Base-by-base conservation (phyloP, 305 asterid genomes). In the Caryopteris hybrid region DNA sequence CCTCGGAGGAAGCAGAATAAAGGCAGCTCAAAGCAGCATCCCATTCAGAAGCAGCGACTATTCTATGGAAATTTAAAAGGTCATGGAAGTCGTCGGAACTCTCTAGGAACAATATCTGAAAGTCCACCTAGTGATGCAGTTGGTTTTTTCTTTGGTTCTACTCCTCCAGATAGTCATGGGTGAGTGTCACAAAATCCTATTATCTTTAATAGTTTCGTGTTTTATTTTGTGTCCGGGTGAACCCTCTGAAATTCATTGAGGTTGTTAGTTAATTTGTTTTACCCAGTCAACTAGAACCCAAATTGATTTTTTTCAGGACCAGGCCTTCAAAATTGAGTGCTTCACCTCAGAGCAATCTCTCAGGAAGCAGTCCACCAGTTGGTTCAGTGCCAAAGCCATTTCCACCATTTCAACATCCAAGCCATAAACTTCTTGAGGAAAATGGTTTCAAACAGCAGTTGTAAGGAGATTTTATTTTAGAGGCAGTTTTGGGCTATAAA, bases 61-160 rank as follows among this genome's bases (percentile, higher is more conserved):
- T 91, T 84, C 78, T 78, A 77, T 64, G 87, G 85, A 31, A 85
- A 79, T 78, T 61, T 77, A 27, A 80, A 69, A 72, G 82, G 79
- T 78, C 91, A 84, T 75, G 87, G 83, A 61, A 82, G 80, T 83
- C 75, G 70, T 73, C 70, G 78, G 69, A 90, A 69, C 72, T 54
- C 81, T 71, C 58, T 50, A n/a, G 86, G 88, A 68, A 66, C 74
- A 27, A 39, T 78, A 70, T 79, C 92, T 63, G 96, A 87, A 81
- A 88, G 96, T 75, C 95, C 96, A 21, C 88, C 96, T 46, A 78
- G 84, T 68, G 88, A 86, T 82, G 85, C 96, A 6, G 86, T 94
- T 78, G 99, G 96, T 22, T 91, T 89, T 83, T 94, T 84, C 91
- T 91, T 91, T 86, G 93, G 96, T 71, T 84, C 96, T 68, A 94